Evolutionary conservation across 345 rosid species (phyloP).

Genomic region (Populus tremula): DNA sequence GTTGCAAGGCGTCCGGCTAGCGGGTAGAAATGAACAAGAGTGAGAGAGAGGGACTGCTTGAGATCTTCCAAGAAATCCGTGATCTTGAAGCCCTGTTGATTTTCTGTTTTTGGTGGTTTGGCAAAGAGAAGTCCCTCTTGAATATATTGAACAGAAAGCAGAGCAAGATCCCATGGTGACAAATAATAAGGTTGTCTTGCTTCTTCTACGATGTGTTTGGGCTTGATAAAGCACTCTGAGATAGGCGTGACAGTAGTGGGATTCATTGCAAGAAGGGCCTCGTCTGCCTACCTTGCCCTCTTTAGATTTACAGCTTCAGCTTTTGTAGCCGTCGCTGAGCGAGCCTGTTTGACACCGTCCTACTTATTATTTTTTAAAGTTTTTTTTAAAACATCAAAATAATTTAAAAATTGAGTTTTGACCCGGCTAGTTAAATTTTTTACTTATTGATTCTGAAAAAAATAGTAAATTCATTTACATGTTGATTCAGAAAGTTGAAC

Average conservation of each 20-base stretch:
- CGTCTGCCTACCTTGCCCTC: no score
- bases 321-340: no score
- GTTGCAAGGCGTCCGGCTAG: slow-evolving; percentile 66
- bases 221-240: slow-evolving; percentile 58
- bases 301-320: no score
- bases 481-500: no score
- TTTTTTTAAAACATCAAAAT: no score
- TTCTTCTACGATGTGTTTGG: slow-evolving; percentile 34
- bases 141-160: slow-evolving; percentile 68
- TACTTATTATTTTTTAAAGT: no score
- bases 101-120: slow-evolving; percentile 37
- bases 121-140: slow-evolving; percentile 58
- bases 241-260: slow-evolving; percentile 27
- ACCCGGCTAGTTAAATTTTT: no score
- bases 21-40: slow-evolving; percentile 72
- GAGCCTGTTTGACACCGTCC: no score
- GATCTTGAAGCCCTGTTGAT: slow-evolving; percentile 29
- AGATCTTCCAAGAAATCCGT: slow-evolving; percentile 37
- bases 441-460: no score
- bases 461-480: no score
- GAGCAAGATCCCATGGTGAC: slow-evolving; percentile 64
- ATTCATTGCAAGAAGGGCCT: slow-evolving; percentile 14
- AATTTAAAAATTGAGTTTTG: no score
- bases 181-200: slow-evolving; percentile 48
- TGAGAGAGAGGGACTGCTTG: slow-evolving; percentile 46